phyloP scores from a whole-genome alignment of 345 rosid genomes.

The Cardamine occulta region DNA sequence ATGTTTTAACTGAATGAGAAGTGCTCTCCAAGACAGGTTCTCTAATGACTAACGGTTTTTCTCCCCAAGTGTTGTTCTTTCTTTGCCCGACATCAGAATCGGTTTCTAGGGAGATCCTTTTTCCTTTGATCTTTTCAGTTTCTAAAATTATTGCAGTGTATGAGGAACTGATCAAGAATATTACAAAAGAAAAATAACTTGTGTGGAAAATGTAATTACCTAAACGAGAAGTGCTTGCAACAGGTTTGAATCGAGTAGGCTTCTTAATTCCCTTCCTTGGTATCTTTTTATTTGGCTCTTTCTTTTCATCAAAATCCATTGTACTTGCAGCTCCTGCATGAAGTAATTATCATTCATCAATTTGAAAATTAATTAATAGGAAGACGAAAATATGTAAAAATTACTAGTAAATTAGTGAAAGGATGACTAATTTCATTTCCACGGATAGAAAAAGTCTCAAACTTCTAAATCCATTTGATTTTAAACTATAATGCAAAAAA shows the following conservation, averaged over 20 bases:
- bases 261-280: not conserved
- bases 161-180: not conserved
- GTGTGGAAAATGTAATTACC: not conserved
- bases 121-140: not conserved
- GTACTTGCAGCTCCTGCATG: slow-evolving; percentile 33
- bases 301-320: slow-evolving; percentile 58
- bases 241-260: not conserved
- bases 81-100: not conserved
- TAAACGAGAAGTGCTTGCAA: not conserved
- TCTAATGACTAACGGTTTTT: not conserved
- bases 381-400: not conserved
- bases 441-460: not conserved
- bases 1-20: not conserved
- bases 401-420: not conserved
- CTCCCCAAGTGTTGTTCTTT: not conserved
- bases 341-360: not conserved
- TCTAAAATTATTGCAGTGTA: not conserved
- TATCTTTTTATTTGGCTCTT: not conserved
- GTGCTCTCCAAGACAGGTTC: slow-evolving; percentile 7
- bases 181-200: not conserved
- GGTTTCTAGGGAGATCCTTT: not conserved
- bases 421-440: not conserved
- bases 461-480: not conserved
- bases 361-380: not conserved
- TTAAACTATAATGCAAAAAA: not conserved